These are phyloP conservation scores for Echinosophora koreensis DNA, from an alignment of 306 rosid genomes.

Conservation along the genomic window DNA sequence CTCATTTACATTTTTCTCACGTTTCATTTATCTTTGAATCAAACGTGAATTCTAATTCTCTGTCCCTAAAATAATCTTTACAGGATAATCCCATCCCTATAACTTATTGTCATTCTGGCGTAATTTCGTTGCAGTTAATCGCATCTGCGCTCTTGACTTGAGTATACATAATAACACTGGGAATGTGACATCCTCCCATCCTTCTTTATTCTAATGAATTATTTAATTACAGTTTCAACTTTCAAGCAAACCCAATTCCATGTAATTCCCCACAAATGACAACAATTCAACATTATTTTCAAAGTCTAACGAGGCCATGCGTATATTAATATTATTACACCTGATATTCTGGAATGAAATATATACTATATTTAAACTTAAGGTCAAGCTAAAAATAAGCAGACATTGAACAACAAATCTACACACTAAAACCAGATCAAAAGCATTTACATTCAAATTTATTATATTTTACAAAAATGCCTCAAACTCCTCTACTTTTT, in stretches of 20 bases:
- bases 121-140: neutral
- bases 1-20: too few relatives aligned
- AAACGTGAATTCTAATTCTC: neutral
- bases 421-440: neutral
- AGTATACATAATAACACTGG: neutral
- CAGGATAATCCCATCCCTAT: neutral
- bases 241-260: neutral
- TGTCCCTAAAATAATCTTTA: neutral
- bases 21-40: neutral
- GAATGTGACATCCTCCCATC: neutral
- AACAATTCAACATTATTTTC: neutral
- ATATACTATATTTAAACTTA: neutral
- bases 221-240: neutral
- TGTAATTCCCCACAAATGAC: neutral
- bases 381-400: neutral
- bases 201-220: neutral
- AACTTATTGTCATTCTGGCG: neutral
- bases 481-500: neutral
- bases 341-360: neutral
- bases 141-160: neutral
- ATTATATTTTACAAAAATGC: slow-evolving; percentile 35
- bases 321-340: neutral
- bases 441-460: slow-evolving; percentile 24
- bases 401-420: neutral
- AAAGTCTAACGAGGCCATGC: neutral